Conservation (phyloP, 352 stramenopile genomes). For the Globisporangium iwayamae region DNA sequence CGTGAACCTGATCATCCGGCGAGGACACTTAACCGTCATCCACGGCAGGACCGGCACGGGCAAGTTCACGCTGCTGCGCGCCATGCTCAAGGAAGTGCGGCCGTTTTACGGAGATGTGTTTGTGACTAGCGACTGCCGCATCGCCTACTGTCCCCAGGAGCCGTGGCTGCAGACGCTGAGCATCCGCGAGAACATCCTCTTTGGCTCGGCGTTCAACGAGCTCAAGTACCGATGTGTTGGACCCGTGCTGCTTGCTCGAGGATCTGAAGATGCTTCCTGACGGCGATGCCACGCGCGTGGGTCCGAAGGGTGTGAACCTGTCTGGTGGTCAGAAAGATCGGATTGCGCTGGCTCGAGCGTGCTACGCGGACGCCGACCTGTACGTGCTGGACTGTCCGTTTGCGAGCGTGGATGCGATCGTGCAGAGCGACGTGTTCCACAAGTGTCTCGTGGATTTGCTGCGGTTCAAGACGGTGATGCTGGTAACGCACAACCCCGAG, state of each 20-base stretch:
- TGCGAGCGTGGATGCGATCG: conserved; percentile 28
- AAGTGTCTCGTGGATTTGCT: conserved; percentile 38
- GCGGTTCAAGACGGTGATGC: conserved; percentile 40
- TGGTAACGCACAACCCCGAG: conserved; percentile 51
- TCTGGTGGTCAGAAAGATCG: conserved; percentile 32
- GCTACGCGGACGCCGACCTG: conserved; percentile 36
- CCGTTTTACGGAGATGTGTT: conserved; percentile 9
- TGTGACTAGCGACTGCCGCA: conserved; percentile 8
- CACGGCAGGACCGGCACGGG: conserved; percentile 15
- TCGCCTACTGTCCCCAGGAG: conserved; percentile 82
- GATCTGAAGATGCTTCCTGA: conserved; percentile 35
- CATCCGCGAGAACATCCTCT: conserved; percentile 93
- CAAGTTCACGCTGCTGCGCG: conserved; percentile 17
- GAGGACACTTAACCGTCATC: conserved; percentile 9
- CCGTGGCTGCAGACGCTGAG: conserved; percentile 94
- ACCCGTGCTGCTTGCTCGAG: conserved; percentile 43
- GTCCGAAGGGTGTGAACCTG: conserved; percentile 15
- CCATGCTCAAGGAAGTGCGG: conserved; percentile 9
- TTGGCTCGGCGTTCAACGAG: conserved; percentile 61
- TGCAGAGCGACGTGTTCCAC: conserved; percentile 42
- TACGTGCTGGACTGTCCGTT: conserved; percentile 37
- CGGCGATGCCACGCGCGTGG: conserved; percentile 33
- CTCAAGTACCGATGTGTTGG: conserved; percentile 42
- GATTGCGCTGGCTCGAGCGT: conserved; percentile 33
- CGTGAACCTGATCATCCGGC: conserved; percentile 6